Evolutionary conservation across 176 grass and related monocot species (phyloP), one percentile per base, ranked within the genome.

Genomic region (Musa beccarii): DNA sequence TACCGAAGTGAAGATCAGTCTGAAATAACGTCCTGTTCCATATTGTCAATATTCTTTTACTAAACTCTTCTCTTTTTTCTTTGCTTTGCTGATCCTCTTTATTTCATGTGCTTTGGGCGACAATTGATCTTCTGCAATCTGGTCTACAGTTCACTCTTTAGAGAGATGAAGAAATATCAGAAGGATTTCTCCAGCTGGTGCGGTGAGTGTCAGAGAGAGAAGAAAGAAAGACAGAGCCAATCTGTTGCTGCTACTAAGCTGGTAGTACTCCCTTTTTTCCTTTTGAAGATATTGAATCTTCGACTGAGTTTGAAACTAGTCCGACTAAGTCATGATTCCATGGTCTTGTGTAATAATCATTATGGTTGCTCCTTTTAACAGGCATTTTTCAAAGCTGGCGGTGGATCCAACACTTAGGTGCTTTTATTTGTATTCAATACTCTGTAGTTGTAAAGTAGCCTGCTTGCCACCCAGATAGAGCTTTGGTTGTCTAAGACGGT

Each of bases 161-260:
- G 94, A 64, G 94, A 98, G 69, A 89, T 87, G 83, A 98, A 85
- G 82, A 98, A 89, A 72, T 98, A 93, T 56, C 90, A 93, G 69
- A 98, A 93, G 82, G 94, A 93, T 87, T 98, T 89, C 74, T 83
- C 94, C 28, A 69, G 75, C 43, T 98, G 94, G 94, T 98, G 94
- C 56, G 88, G 86, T 56, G 94, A 98, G 75, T 98, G 94, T 59
- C 80, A 89, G 59, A 86, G 82, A 0, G 88, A 91, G 83, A 98
- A 87, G 82, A 91, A 75, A 66, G 94, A 91, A 75, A 85, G 88
- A 49, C 90, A 93, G 71, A 85, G 70, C 29, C 88, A 91, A 76
- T 85, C 86, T 16, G 83, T 98, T 72, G 89, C 89, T 63, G 86
- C 90, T 77, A 98, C 94, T 29, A 98, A 98, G 64, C 78, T 91